phyloP scores from a whole-genome alignment of 495 filamentous ascomycete genomes.

The Aspergillus campestris region DNA sequence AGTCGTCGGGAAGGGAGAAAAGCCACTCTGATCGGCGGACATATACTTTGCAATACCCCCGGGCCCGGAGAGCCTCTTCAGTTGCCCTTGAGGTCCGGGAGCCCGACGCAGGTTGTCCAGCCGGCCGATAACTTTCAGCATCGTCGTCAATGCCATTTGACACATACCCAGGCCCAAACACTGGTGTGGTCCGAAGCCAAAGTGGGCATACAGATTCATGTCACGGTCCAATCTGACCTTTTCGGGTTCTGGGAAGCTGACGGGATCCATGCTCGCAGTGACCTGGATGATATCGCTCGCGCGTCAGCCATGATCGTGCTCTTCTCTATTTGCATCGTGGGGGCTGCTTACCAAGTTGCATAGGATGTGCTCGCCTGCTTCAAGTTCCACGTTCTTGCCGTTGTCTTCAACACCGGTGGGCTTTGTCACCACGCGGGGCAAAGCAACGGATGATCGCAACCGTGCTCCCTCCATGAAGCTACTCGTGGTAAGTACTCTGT shows the following conservation, averaged over 20 bases:
- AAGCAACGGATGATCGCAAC: conserved; percentile 45
- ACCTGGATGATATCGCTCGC: conserved; percentile 16
- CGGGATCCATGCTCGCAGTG: conserved; percentile 45
- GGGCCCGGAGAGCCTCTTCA: conserved; percentile 54
- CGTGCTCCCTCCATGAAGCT: conserved; percentile 55
- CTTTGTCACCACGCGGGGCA: conserved; percentile 40
- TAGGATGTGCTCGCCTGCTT: conserved; percentile 39
- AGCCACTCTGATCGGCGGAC: conserved; percentile 59
- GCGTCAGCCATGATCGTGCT: background rate
- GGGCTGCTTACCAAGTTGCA: conserved; percentile 36
- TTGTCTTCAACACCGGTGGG: conserved; percentile 33
- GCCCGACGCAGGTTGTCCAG: conserved; percentile 52
- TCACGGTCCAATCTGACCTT: conserved; percentile 56
- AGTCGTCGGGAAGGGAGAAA: conserved; percentile 61
- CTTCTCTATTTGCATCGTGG: background rate
- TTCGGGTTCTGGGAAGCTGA: conserved; percentile 57
- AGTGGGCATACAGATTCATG: conserved; percentile 55
- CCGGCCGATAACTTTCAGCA: conserved; percentile 47
- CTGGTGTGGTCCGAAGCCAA: conserved; percentile 50
- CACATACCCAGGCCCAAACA: conserved; percentile 50
- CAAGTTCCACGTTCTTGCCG: conserved; percentile 32
- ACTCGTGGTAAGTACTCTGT: conserved; percentile 10
- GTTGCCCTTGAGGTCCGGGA: conserved; percentile 54
- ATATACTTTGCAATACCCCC: conserved; percentile 58
- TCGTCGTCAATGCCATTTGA: conserved; percentile 52